Evolutionary conservation across 345 rosid species (phyloP).

Genomic region (Aquilaria malaccensis): DNA sequence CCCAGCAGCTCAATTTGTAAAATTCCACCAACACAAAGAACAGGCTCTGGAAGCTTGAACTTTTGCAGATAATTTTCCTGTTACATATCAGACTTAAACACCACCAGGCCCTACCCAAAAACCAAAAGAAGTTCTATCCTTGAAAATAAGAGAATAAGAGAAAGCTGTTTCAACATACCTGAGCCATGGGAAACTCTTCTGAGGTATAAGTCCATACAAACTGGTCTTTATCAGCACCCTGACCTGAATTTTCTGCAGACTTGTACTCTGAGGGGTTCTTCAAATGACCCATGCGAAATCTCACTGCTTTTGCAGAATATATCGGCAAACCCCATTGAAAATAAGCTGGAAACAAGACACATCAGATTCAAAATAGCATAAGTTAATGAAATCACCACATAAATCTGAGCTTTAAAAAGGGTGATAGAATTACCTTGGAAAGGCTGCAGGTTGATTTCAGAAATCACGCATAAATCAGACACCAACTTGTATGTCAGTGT

Average conservation of each 20-base stretch:
- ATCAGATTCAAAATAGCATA: constrained; percentile 4
- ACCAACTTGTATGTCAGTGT: constrained; percentile 61
- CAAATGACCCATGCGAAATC: constrained; percentile 63
- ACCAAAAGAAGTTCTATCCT: neutral
- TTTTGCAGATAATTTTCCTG: constrained; percentile 72
- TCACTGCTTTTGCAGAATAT: constrained; percentile 71
- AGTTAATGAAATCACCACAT: constrained; percentile 1
- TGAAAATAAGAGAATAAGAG: neutral
- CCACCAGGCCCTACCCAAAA: neutral
- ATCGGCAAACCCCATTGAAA: constrained; percentile 68
- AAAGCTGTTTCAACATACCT: constrained; percentile 36
- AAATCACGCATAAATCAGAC: constrained; percentile 61
- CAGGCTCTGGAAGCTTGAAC: constrained; percentile 84
- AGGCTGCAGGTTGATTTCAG: constrained; percentile 69
- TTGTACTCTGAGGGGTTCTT: constrained; percentile 20
- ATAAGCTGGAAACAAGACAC: constrained; percentile 41
- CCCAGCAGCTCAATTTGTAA: constrained; percentile 77
- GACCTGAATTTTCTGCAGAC: constrained; percentile 19
- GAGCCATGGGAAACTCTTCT: constrained; percentile 82
- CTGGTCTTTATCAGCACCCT: constrained; percentile 28
- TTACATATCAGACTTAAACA: constrained; percentile 3
- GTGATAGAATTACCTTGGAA: constrained; percentile 51
- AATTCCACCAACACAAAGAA: constrained; percentile 77
- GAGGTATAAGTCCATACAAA: constrained; percentile 82
- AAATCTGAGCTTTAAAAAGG: constrained; percentile 2